These are phyloP conservation scores for Clavispora carvajalis DNA, from an alignment of 805 yeast species.

Conservation along the genomic window DNA sequence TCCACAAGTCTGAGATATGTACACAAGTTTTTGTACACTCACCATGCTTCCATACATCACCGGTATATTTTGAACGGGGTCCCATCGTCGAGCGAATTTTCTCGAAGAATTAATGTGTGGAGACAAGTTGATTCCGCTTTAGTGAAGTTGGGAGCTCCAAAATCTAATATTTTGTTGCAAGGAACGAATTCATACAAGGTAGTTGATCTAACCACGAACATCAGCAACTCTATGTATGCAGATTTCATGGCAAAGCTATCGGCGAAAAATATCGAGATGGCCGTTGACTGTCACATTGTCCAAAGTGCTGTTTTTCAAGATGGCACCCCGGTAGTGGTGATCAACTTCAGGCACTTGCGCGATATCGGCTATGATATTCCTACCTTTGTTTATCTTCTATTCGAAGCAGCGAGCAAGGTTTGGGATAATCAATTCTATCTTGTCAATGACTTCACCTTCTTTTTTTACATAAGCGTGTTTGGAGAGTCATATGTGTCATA, in stretches of 20 bases:
- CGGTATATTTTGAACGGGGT: conserved; percentile 23
- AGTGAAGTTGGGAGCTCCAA: conserved; percentile 54
- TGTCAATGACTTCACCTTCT: conserved; percentile 68
- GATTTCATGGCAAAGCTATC: conserved; percentile 73
- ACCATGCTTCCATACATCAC: conserved; percentile 26
- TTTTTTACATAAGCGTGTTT: conserved; percentile 25
- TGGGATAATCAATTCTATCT: conserved; percentile 65
- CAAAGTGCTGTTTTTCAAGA: conserved; percentile 65
- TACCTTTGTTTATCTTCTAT: conserved; percentile 50
- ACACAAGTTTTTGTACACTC: conserved; percentile 36
- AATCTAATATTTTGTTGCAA: conserved; percentile 48
- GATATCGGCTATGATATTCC: conserved; percentile 41
- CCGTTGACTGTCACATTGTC: conserved; percentile 42
- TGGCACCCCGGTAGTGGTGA: conserved; percentile 64
- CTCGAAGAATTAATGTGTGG: conserved; percentile 23
- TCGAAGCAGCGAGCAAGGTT: conserved; percentile 62
- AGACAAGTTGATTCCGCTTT: conserved; percentile 44
- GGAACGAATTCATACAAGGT: conserved; percentile 47
- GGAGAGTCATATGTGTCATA: conserved; percentile 28
- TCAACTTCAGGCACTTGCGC: conserved; percentile 36
- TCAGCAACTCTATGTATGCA: conserved; percentile 47
- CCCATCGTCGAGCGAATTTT: conserved; percentile 12
- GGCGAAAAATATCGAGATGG: conserved; percentile 44
- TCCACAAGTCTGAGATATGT: conserved; percentile 34
- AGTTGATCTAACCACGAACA: conserved; percentile 37